A percentile compares a stretch with the other conserved stretches of the same genome.
These are phyloP conservation scores for Leucocoprinus sp. DNA, from an alignment of 768 basidiomycete genomes.

Conservation along the genomic window DNA sequence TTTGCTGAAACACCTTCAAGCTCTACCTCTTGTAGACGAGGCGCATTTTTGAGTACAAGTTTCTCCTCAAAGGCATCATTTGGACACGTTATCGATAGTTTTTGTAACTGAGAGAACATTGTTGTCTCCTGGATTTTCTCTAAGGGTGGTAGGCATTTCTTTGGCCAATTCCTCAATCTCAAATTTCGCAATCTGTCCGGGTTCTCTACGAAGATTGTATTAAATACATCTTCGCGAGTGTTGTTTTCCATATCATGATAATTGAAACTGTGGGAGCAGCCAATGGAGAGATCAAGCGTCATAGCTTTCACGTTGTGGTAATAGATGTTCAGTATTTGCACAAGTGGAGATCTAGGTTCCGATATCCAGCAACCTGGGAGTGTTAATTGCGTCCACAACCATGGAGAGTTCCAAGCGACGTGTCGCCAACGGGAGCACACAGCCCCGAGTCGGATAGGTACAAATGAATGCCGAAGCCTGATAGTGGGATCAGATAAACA, in stretches of 20 bases:
- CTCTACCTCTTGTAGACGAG: not conserved
- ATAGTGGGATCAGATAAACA: not conserved
- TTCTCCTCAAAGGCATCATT: not conserved
- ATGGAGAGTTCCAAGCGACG: not conserved
- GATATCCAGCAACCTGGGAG: not conserved
- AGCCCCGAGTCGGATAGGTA: not conserved
- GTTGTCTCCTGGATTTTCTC: not conserved
- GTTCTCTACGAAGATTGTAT: not conserved
- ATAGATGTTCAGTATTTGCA: not conserved
- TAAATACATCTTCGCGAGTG: constrained; percentile 1
- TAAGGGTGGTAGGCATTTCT: not conserved
- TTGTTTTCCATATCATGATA: not conserved
- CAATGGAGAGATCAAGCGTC: not conserved
- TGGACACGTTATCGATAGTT: not conserved
- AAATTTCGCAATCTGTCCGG: not conserved
- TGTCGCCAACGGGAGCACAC: constrained; percentile 2
- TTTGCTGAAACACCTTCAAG: not conserved
- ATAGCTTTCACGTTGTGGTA: not conserved
- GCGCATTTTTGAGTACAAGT: not conserved
- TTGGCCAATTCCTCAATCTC: not conserved
- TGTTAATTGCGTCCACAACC: not conserved
- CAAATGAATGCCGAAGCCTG: not conserved
- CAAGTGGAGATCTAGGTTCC: not conserved
- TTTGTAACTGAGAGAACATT: not conserved
- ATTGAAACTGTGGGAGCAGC: not conserved